Conservation (phyloP, 495 filamentous ascomycete species). For the Talaromyces stipitatus region DNA sequence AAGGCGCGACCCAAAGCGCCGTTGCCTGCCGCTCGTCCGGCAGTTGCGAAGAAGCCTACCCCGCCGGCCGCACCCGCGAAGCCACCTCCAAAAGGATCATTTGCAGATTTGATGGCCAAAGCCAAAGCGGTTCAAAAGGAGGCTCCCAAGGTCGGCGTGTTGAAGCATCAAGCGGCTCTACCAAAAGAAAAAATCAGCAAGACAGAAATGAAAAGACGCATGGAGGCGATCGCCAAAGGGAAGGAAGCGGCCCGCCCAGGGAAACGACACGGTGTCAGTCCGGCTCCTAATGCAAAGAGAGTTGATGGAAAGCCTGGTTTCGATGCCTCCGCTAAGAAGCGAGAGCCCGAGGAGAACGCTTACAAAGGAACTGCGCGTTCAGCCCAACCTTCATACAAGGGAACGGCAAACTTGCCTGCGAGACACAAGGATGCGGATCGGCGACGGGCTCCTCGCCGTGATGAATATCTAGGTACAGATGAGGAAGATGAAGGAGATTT, state of each 20-base stretch:
- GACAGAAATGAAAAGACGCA: conserved; percentile 30
- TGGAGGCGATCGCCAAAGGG: conserved; percentile 24
- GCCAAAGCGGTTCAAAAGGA: conserved; percentile 30
- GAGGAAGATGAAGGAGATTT: conserved; percentile 41
- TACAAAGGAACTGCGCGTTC: conserved; percentile 50
- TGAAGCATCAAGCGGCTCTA: conserved; percentile 25
- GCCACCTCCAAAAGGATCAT: conserved; percentile 35
- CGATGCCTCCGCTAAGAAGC: conserved; percentile 14
- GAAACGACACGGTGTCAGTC: conserved; percentile 15
- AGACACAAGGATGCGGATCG: conserved; percentile 17
- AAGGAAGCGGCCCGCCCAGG: conserved; percentile 19
- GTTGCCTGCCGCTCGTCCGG: conserved; percentile 8
- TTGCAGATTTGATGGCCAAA: conserved; percentile 32
- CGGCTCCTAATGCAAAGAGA: conserved; percentile 12
- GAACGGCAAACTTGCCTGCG: conserved; percentile 38
- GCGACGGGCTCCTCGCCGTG: conserved; percentile 21
- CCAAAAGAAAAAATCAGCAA: conserved; percentile 34
- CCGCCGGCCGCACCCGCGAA: conserved; percentile 20
- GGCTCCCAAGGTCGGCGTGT: conserved; percentile 25
- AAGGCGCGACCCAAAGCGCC: conserved; percentile 10
- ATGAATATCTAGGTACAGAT: conserved; percentile 43
- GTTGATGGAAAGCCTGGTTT: conserved; percentile 12
- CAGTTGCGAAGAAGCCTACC: conserved; percentile 23
- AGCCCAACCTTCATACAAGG: conserved; percentile 45
- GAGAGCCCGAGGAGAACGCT: conserved; percentile 22